Conservation (phyloP, 495 filamentous ascomycete species). For the Choiromyces venosus region DNA sequence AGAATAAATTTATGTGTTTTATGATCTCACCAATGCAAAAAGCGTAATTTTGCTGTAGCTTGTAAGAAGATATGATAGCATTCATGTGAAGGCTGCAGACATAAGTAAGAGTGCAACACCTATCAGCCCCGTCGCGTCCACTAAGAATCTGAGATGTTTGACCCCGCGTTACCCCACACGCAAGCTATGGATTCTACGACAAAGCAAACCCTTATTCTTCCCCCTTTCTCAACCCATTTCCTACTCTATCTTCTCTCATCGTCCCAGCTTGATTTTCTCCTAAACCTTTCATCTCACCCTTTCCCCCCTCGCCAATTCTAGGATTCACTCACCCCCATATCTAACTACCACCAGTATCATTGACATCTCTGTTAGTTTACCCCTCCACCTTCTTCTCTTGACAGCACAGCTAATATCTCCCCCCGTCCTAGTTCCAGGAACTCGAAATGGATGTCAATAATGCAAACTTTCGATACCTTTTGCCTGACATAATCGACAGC, state of each 20-base stretch:
- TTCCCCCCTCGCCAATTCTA: no score
- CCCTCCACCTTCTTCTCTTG: constrained; percentile 1
- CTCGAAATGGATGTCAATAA: constrained; percentile 61
- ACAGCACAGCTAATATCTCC: neutral
- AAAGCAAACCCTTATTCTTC: neutral
- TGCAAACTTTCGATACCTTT: constrained; percentile 50
- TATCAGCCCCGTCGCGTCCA: neutral
- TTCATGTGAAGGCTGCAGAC: no score
- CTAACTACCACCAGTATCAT: neutral
- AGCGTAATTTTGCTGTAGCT: no score
- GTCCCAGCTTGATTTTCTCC: neutral
- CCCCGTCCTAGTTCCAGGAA: neutral
- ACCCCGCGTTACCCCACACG: constrained; percentile 1
- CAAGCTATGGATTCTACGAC: neutral
- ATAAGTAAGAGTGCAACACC: neutral
- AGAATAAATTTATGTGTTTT: no score
- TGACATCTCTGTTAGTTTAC: neutral
- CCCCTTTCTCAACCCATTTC: neutral
- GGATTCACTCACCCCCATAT: neutral
- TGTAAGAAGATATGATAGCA: no score
- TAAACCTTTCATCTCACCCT: neutral
- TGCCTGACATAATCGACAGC: constrained; percentile 56
- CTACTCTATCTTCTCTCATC: neutral
- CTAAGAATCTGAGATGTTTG: neutral
- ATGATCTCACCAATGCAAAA: no score